Conservation (phyloP, 139 green algal genomes). For the Chlorella sp. region DNA sequence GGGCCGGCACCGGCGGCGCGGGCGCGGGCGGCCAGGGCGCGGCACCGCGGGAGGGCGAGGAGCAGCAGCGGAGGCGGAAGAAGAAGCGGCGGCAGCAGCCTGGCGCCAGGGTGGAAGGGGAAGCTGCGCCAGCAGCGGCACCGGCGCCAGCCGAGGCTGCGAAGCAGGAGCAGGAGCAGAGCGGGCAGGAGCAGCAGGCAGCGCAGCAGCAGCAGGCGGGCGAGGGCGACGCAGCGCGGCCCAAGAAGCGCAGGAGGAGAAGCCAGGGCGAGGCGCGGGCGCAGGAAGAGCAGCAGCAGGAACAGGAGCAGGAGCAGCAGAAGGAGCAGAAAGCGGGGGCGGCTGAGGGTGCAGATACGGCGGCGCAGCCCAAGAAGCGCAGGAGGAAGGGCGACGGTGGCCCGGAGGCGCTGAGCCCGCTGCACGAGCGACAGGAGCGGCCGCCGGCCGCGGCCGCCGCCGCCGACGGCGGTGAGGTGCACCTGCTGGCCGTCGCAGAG, state of each 20-base stretch:
- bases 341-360: not conserved
- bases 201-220: not conserved
- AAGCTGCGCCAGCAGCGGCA: not conserved
- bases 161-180: not conserved
- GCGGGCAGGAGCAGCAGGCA: not conserved
- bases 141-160: not conserved
- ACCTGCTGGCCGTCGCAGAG: not conserved
- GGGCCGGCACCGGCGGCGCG: no score
- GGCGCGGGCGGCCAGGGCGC: no score
- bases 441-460: not conserved
- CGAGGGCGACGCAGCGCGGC: not conserved
- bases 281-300: not conserved
- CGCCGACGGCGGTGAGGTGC: not conserved
- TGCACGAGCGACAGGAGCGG: not conserved
- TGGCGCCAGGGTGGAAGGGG: not conserved
- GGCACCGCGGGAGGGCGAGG: not conserved
- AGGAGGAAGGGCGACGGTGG: not conserved
- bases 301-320: not conserved
- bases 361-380: not conserved
- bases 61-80: not conserved
- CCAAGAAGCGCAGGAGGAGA: not conserved
- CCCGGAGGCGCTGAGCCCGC: not conserved
- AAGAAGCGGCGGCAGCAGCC: not conserved
- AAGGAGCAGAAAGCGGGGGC: not conserved
- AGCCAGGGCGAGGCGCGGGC: not conserved